Evolutionary conservation across 164 flowering plant genomes (phyloP), one percentile per base, ranked within the genome.

Genomic region (Tetrastigma voinierianum): DNA sequence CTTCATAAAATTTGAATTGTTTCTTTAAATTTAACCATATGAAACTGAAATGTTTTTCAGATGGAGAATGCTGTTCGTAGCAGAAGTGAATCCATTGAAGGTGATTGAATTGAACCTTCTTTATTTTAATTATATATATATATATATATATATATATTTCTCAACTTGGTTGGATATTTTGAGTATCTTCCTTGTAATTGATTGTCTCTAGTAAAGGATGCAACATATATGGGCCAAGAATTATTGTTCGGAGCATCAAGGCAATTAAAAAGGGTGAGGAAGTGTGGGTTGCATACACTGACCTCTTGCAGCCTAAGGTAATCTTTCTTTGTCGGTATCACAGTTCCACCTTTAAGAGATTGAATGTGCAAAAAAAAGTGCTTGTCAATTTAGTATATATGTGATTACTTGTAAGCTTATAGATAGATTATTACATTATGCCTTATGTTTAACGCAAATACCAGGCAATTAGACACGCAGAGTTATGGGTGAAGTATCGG

Each of bases 281-380:
- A 63, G 83, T 87, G n/a, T n/a, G n/a, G n/a, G n/a, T n/a, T n/a
- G n/a, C n/a, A 1, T 91, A 91, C 83, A 81, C 76, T 1, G 95
- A 91, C 67, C 70, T 89, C 71, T 72, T 91, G n/a, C n/a, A n/a
- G n/a, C n/a, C 91, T 18, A 86, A 77, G 91, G 97, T 89, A 75
- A 56, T 32, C 40, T 4, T 69, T 23, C 40, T 9, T n/a, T 40
- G n/a, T 56, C 4, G 4, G 3, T 69, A 10, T 49, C 61, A 13
- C 21, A 15, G 46, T 45, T 61, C 13, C 43, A 14, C 4, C 0
- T 17, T 44, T 18, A 14, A 18, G 16, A 4, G n/a, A 3, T 17
- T 17, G 19, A 44, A 43, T 14, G 15, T 16, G 23, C 16, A 23
- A 43, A 59, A n/a, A n/a, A n/a, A 59, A 44, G 13, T 21, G 48